These are phyloP conservation scores for Kitagawia praeruptora DNA, from an alignment of 129 eudicot genomes.

Conservation along the genomic window DNA sequence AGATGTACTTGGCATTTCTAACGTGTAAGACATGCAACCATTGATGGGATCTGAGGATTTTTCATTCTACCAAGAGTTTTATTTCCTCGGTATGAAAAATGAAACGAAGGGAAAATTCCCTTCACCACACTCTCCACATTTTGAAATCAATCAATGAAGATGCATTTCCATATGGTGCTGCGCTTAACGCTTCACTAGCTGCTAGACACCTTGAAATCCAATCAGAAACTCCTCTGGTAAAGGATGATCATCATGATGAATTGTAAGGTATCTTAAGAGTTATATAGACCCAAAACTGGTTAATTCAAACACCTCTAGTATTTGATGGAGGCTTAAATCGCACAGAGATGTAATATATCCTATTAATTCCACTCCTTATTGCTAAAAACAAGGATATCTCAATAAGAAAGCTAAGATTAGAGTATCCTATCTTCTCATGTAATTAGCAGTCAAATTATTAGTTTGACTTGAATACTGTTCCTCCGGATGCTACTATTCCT, in stretches of 20 bases:
- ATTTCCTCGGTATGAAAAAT: too few species aligned
- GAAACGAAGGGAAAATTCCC: constrained; percentile 32
- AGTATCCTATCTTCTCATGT: neutral
- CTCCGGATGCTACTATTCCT: too few species aligned
- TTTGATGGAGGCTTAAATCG: neutral
- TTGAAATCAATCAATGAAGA: constrained; percentile 62
- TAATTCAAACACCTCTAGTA: neutral
- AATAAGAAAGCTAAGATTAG: neutral
- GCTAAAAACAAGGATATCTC: neutral
- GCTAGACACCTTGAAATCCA: constrained; percentile 45
- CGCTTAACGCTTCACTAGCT: constrained; percentile 87
- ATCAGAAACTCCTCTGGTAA: constrained; percentile 6
- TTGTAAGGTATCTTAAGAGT: neutral
- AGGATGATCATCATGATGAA: constrained; percentile 48
- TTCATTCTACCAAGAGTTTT: too few species aligned
- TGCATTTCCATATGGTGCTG: constrained; percentile 76
- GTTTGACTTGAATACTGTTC: too few species aligned
- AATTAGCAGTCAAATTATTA: neutral
- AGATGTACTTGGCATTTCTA: too few species aligned
- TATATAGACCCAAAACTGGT: constrained; percentile 12
- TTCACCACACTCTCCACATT: constrained; percentile 59
- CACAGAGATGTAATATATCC: neutral
- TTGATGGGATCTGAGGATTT: too few species aligned
- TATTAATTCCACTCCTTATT: neutral
- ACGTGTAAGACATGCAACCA: too few species aligned